Base-by-base conservation (phyloP, 2,329 filamentous ascomycete genomes). In the Hymenotorrendiella dingleyae region DNA sequence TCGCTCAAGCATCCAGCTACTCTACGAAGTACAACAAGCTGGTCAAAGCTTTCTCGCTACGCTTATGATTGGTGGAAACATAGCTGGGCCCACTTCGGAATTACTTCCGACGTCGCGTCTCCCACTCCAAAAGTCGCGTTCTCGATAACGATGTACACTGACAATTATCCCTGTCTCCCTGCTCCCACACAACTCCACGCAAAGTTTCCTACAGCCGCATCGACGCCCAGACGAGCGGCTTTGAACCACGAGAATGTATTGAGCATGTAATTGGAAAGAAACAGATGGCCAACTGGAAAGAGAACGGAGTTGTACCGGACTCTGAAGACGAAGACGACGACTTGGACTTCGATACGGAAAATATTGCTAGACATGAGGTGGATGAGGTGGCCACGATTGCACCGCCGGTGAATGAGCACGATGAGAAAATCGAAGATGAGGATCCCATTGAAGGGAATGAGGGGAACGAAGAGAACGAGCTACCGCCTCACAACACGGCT, bases 301-400 rank as follows among this genome's bases (percentile, higher is more conserved):
- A 60, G 50, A 58, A 49, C 54, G 59, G 60, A 40, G 55, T 55
- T 36, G 61, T 63, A 16, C 59, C 57, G 27, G 61, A 63, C 46
- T 62, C 61, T n/a, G 61, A 63, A 29, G 60, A 63, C 28, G 60
- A 63, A 46, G 57, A 60, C 32, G 57, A 60, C 32, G 46, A 49
- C 33, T 36, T 49, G 21, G 54, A 60, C 17, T 19, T 34, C 17
- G 41, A 43, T 14, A 12, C 26, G 9, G 16, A 21, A 8, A 16
- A 19, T 27, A 14, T 12, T n/a, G n/a, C n/a, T n/a, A n/a, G n/a
- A n/a, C n/a, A n/a, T n/a, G n/a, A n/a, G n/a, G n/a, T n/a, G n/a
- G n/a, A n/a, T n/a, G n/a, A n/a, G n/a, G n/a, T n/a, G n/a, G n/a
- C n/a, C n/a, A n/a, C n/a, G n/a, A n/a, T n/a, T n/a, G n/a, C n/a